Evolutionary conservation across 352 stramenopile species (phyloP).

Genomic region (Pythium diclinum): DNA sequence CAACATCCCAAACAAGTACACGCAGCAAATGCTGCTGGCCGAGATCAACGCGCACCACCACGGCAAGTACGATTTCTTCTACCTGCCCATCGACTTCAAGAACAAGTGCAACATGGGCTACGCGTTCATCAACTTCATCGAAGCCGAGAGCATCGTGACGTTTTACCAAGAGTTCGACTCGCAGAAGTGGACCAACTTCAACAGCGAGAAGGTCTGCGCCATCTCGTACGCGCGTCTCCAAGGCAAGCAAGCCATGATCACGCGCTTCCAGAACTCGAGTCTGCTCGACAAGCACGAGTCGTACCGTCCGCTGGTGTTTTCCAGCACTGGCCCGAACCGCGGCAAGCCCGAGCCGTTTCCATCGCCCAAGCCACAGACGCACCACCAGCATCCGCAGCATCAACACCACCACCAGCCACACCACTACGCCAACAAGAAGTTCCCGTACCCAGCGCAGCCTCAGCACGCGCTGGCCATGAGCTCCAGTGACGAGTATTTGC

Average conservation of each 20-base stretch:
- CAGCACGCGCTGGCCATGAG: constrained; percentile 13
- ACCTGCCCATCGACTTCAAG: constrained; percentile 99
- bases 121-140: constrained; percentile 99
- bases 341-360: constrained; percentile 70
- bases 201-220: constrained; percentile 98
- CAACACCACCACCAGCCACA: constrained; percentile 18
- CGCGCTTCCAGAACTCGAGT: constrained; percentile 98
- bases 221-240: constrained; percentile 98
- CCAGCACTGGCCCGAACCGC: constrained; percentile 65
- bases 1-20: constrained; percentile 99
- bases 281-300: constrained; percentile 92
- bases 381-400: constrained; percentile 38
- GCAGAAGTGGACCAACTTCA: constrained; percentile 97
- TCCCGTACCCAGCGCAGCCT: constrained; percentile 5
- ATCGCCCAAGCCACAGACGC: constrained; percentile 42
- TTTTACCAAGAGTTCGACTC: constrained; percentile 86
- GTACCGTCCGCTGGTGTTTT: constrained; percentile 91
- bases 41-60: constrained; percentile 95
- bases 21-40: constrained; percentile 97
- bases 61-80: constrained; percentile 98
- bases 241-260: constrained; percentile 97
- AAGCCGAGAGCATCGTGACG: constrained; percentile 65
- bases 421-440: constrained; percentile 13
- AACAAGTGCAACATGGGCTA: constrained; percentile 99
- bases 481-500: constrained; percentile 18